Conservation (phyloP, 805 yeast genomes). For the Brettanomyces nanus region DNA sequence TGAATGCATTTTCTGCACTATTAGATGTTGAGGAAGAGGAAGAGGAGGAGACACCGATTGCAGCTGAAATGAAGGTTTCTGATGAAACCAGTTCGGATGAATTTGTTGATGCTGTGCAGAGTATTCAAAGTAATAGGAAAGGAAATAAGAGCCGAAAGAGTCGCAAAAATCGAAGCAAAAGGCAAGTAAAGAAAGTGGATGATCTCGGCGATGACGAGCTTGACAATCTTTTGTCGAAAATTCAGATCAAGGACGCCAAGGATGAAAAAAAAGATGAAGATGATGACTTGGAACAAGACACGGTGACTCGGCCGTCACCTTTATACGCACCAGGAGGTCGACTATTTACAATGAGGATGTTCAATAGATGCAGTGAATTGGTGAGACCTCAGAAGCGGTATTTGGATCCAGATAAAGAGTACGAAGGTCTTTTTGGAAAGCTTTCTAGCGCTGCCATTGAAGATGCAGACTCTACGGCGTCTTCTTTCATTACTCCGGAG, state of each 20-base stretch:
- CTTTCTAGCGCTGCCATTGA: slow-evolving; percentile 58
- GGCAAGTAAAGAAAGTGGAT: slow-evolving; percentile 19
- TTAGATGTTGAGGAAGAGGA: slow-evolving; percentile 13
- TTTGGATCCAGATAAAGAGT: slow-evolving; percentile 72
- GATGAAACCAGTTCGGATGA: background rate
- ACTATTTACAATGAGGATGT: slow-evolving; percentile 38
- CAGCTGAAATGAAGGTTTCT: too few relatives aligned
- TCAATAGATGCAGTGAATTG: slow-evolving; percentile 31
- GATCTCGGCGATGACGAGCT: slow-evolving; percentile 33
- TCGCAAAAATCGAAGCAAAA: slow-evolving; percentile 14
- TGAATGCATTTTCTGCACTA: slow-evolving; percentile 40
- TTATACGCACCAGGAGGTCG: slow-evolving; percentile 23
- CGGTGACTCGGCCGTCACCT: slow-evolving; percentile 22
- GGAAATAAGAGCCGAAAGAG: slow-evolving; percentile 1
- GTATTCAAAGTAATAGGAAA: slow-evolving; percentile 1
- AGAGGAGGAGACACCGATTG: too few relatives aligned
- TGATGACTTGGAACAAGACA: slow-evolving; percentile 21
- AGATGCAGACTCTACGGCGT: slow-evolving; percentile 70
- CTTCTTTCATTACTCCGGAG: slow-evolving; percentile 63
- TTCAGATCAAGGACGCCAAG: slow-evolving; percentile 18
- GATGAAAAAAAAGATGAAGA: slow-evolving; percentile 16
- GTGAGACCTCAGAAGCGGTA: slow-evolving; percentile 41
- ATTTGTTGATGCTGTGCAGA: background rate
- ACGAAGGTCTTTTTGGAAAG: slow-evolving; percentile 62
- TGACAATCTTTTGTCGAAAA: slow-evolving; percentile 44